Base-by-base conservation (phyloP, 73 alveolate genomes). In the Paramecium primaurelia region DNA sequence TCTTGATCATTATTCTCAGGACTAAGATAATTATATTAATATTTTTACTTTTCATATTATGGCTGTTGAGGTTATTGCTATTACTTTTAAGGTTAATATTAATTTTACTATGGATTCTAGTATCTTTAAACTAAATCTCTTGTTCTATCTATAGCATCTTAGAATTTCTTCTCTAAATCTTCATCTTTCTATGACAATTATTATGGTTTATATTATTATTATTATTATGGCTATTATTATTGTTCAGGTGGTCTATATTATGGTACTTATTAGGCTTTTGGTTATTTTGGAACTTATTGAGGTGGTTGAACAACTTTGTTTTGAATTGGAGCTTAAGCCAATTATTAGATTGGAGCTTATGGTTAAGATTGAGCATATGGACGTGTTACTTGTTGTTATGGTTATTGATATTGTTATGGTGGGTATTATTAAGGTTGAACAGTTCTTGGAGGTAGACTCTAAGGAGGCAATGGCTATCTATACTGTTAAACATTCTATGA, bases 111-210 rank as follows among this genome's bases (percentile, higher is more conserved):
- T 47, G 89, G 89, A 40, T 77, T 37, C 16, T 77, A 18, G 44
- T 40, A 77, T 77, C 69, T 77, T 20, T 77, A 18, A 6, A 77
- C 89, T 42, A 77, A 44, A 22, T 77, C 64, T 20, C 71, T 28
- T 12, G 89, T 77, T 77, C 89, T 77, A 44, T 37, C 64, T 1
- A 77, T 77, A 9, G 89, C 89, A 26, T 77, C 89, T 77, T 77
- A 38, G 44, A 77, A 77, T 40, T 77, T 77, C 25, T 42, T 77
- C 20, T 77, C 89, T 44, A 77, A 77, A 77, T 77, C 89, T 22
- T 77, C 89, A 38, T 77, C 89, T 9, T 77, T 37, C 14, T 77
- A 22, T 44, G 77, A 59, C 20, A 59, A 26, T 3, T 59, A 59
- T 59, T 59, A 59, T 59, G 77, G 77, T 59, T 59, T 59, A 44